phyloP scores from a whole-genome alignment of 768 basidiomycete genomes.

The Kwoniella shandongensis region DNA sequence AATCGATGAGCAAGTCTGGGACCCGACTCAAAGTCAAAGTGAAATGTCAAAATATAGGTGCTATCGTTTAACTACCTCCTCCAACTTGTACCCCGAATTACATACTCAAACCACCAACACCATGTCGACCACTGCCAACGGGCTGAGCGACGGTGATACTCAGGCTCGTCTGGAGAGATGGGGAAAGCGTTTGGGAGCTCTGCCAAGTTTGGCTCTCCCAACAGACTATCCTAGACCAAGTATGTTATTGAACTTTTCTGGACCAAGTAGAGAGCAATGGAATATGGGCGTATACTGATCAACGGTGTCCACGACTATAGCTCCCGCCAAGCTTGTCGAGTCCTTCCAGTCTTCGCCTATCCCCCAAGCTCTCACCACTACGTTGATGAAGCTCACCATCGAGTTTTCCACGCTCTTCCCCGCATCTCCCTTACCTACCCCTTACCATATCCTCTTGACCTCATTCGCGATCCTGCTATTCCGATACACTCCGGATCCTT shows the following conservation, averaged over 20 bases:
- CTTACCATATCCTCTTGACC: conserved; percentile 88
- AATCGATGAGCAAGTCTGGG: too few relatives aligned
- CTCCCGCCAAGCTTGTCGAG: conserved; percentile 76
- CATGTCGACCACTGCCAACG: too few relatives aligned
- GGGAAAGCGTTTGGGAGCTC: conserved; percentile 63
- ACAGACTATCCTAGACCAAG: conserved; percentile 88
- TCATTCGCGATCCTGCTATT: conserved; percentile 88
- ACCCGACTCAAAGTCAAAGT: too few relatives aligned
- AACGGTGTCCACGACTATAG: conserved; percentile 22
- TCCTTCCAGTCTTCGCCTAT: conserved; percentile 72
- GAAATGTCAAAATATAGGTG: too few relatives aligned
- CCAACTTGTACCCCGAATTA: too few relatives aligned
- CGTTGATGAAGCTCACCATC: conserved; percentile 77
- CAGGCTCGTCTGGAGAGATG: conserved; percentile 52
- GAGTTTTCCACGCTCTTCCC: conserved; percentile 42
- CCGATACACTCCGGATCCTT: conserved; percentile 92
- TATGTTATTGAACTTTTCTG: conserved; percentile 78
- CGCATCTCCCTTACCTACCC: conserved; percentile 59
- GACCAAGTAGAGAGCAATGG: conserved; percentile 57
- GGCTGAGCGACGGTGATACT: conserved; percentile 5
- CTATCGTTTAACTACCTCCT: too few relatives aligned
- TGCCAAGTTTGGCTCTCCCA: conserved; percentile 87
- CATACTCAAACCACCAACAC: too few relatives aligned
- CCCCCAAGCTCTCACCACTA: conserved; percentile 66
- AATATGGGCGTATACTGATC: too few relatives aligned